These are phyloP conservation scores for Tilletia walkeri DNA, from an alignment of 1,284 basidiomycete species.

Conservation along the genomic window DNA sequence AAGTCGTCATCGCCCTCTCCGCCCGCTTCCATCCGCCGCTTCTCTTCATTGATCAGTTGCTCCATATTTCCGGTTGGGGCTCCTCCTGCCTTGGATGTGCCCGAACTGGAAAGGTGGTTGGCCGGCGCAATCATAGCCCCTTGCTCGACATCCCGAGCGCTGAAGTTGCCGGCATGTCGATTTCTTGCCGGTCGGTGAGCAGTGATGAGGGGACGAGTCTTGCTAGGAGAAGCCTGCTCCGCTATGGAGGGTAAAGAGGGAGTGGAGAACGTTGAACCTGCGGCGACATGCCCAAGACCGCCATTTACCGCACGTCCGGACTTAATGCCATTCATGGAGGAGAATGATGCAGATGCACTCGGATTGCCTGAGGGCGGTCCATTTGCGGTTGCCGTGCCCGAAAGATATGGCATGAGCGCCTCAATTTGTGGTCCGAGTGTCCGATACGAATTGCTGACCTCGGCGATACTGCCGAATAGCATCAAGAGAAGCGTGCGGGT, in stretches of 20 bases:
- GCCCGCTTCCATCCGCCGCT: neutral
- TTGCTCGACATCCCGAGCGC: conserved; percentile 45
- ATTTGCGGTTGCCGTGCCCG: neutral
- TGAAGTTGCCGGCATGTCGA: conserved; percentile 47
- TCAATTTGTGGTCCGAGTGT: conserved; percentile 72
- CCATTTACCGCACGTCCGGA: neutral
- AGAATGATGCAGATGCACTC: conserved; percentile 18
- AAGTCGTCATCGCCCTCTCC: neutral
- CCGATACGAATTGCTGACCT: conserved; percentile 83
- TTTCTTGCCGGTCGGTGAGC: conserved; percentile 29
- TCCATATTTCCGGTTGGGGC: conserved; percentile 28
- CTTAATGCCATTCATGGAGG: conserved; percentile 3
- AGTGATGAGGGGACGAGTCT: conserved; percentile 25
- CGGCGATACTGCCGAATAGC: conserved; percentile 84
- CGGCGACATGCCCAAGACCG: neutral
- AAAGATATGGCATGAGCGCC: conserved; percentile 60
- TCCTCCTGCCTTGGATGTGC: conserved; percentile 21
- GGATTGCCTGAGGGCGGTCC: conserved; percentile 25
- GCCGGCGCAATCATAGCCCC: conserved; percentile 40
- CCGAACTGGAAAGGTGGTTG: neutral
- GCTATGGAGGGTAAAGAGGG: conserved; percentile 44
- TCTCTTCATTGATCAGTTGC: conserved; percentile 11
- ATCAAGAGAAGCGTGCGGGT: conserved; percentile 82
- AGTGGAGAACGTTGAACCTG: conserved; percentile 17
- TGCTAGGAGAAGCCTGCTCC: conserved; percentile 34